Percentiles rank a stretch among this genome's conserved stretches.
These are phyloP conservation scores for Graphilbum ipis-grandicollis DNA, from an alignment of 2,329 filamentous ascomycete species.

Conservation along the genomic window DNA sequence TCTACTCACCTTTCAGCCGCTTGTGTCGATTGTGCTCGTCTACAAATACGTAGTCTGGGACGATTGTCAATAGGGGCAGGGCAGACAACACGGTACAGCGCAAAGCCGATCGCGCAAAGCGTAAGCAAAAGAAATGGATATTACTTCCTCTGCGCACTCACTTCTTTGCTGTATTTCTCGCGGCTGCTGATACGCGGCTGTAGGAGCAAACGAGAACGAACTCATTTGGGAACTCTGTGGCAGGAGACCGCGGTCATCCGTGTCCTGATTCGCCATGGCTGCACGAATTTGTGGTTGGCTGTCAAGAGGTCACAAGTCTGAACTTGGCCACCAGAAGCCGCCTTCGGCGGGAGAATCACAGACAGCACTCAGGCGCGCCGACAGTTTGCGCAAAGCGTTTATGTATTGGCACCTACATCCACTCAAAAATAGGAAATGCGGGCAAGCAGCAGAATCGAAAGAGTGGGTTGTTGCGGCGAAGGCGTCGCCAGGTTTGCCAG, in stretches of 20 bases:
- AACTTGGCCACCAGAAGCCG: too few relatives aligned
- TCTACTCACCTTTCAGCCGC: constrained; percentile 66
- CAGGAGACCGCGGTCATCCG: constrained; percentile 41
- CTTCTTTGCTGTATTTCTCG: constrained; percentile 73
- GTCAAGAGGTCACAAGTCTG: too few relatives aligned
- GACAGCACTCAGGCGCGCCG: background rate
- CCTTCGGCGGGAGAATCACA: too few relatives aligned
- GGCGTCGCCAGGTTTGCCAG: too few relatives aligned
- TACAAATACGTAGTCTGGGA: constrained; percentile 98
- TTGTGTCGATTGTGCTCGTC: constrained; percentile 98
- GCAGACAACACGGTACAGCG: too few relatives aligned
- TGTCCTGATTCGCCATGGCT: constrained; percentile 43
- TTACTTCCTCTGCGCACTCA: too few relatives aligned
- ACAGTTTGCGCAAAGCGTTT: background rate
- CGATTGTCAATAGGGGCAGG: background rate
- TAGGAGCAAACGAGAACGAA: constrained; percentile 59
- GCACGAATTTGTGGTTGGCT: background rate
- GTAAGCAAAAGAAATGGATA: too few relatives aligned
- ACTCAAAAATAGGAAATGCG: background rate
- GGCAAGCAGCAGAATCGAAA: background rate
- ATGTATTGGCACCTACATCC: background rate
- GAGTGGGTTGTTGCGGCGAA: background rate
- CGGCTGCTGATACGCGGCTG: constrained; percentile 36
- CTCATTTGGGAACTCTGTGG: constrained; percentile 55
- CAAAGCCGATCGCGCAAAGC: too few relatives aligned